Conservation (phyloP, 257 asterid genomes). For the Linaria vulgaris region DNA sequence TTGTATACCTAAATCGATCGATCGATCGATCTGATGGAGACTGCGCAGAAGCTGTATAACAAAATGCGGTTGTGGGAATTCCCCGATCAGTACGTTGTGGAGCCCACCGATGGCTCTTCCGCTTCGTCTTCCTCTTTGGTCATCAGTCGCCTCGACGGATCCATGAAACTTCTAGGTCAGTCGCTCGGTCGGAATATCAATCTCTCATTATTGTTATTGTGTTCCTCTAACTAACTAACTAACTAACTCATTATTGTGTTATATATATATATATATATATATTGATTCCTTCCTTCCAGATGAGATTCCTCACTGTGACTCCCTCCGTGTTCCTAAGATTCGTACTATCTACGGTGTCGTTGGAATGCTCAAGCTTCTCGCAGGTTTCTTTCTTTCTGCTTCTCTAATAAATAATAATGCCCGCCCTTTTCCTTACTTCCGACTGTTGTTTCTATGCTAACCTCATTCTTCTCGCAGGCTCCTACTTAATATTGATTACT, state of each 20-base stretch:
- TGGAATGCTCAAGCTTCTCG: slow-evolving; percentile 73
- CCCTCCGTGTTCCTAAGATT: slow-evolving; percentile 64
- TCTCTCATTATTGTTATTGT: too few relatives aligned
- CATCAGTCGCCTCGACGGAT: slow-evolving; percentile 64
- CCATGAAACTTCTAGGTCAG: slow-evolving; percentile 58
- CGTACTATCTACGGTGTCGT: slow-evolving; percentile 74
- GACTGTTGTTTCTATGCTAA: slow-evolving; percentile 18
- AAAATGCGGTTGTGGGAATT: slow-evolving; percentile 95
- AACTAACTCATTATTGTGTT: too few relatives aligned
- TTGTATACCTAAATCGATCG: not conserved
- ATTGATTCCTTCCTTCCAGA: too few relatives aligned
- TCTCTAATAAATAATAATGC: slow-evolving; percentile 7
- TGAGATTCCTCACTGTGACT: slow-evolving; percentile 52
- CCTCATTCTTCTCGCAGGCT: slow-evolving; percentile 49
- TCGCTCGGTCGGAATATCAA: too few relatives aligned
- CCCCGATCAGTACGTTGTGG: slow-evolving; percentile 71
- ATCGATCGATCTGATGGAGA: slow-evolving; percentile 41
- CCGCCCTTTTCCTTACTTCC: too few relatives aligned
- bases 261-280: too few relatives aligned
- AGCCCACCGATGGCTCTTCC: slow-evolving; percentile 86
- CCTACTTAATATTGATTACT: slow-evolving; percentile 69
- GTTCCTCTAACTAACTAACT: too few relatives aligned
- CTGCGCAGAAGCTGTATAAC: slow-evolving; percentile 60
- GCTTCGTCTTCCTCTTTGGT: slow-evolving; percentile 57
- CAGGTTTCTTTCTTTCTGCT: slow-evolving; percentile 48